A percentile compares a stretch with the other conserved stretches of the same genome.
Conservation (phyloP, 345 rosid genomes). For the Eucalyptus polybractea region DNA sequence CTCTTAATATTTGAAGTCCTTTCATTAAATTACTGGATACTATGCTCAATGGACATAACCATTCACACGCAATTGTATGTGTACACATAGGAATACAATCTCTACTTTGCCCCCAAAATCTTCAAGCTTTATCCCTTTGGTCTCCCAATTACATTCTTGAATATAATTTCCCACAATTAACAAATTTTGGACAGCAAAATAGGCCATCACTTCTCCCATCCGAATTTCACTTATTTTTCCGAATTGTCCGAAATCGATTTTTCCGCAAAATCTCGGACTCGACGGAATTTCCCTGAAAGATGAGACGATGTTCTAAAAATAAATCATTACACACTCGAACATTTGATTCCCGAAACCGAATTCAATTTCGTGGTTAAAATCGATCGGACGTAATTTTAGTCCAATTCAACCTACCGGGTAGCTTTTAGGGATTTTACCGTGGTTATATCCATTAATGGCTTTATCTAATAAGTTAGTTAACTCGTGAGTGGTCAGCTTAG, state of each 20-base stretch:
- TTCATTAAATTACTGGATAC: neutral
- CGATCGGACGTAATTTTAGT: accelerated
- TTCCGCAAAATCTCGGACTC: accelerated
- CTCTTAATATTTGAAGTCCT: neutral
- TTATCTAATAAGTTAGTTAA: no score
- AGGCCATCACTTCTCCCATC: no score
- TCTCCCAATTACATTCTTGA: no score
- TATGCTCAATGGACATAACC: neutral
- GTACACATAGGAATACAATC: neutral
- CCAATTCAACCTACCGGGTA: no score
- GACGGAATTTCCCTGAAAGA: no score
- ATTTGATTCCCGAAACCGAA: accelerated
- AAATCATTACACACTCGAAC: accelerated
- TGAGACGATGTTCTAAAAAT: no score
- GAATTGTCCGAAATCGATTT: accelerated
- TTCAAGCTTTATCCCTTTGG: no score
- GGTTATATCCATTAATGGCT: accelerated
- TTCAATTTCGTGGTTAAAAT: no score
- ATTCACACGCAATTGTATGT: neutral
- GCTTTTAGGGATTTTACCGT: accelerated
- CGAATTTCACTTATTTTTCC: no score
- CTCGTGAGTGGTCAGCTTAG: accelerated
- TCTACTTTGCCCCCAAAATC: neutral
- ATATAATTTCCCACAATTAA: no score
- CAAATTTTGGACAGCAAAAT: no score